These are phyloP conservation scores for Boechera divaricarpa DNA, from an alignment of 345 rosid genomes.

Conservation along the genomic window DNA sequence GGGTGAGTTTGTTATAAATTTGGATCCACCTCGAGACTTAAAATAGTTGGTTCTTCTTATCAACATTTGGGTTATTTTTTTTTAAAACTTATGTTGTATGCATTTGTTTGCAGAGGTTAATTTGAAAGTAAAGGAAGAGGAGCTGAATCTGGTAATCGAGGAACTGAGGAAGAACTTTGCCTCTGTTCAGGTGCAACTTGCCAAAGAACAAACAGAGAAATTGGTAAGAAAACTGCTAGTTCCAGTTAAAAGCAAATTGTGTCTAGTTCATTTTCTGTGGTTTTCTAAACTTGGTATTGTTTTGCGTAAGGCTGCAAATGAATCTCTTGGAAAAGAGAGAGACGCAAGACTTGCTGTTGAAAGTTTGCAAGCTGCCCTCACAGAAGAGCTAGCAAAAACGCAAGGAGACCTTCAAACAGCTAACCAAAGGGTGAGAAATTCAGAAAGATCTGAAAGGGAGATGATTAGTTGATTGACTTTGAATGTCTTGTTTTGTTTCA, in stretches of 20 bases:
- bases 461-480: slow-evolving; percentile 14
- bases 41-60: slow-evolving; percentile 8
- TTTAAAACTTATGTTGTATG: neutral
- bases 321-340: slow-evolving; percentile 79
- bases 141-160: slow-evolving; percentile 76
- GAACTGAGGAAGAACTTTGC: slow-evolving; percentile 84
- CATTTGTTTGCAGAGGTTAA: slow-evolving; percentile 60
- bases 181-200: slow-evolving; percentile 78
- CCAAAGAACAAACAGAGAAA: slow-evolving; percentile 89
- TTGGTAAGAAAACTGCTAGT: slow-evolving; percentile 56
- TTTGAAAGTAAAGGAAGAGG: slow-evolving; percentile 87
- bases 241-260: neutral
- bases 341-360: slow-evolving; percentile 69
- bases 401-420: slow-evolving; percentile 91
- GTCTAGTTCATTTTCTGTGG: slow-evolving; percentile 16
- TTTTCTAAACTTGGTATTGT: slow-evolving; percentile 31
- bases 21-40: neutral
- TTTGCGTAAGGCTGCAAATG: slow-evolving; percentile 62
- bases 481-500: slow-evolving; percentile 47
- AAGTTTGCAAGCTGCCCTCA: slow-evolving; percentile 70
- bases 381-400: slow-evolving; percentile 78
- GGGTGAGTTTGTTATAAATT: slow-evolving; percentile 54
- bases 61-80: neutral
- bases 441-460: neutral
- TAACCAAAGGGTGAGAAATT: slow-evolving; percentile 78